Base-by-base conservation (phyloP, 345 rosid genomes). In the Anastatica hierochuntica region DNA sequence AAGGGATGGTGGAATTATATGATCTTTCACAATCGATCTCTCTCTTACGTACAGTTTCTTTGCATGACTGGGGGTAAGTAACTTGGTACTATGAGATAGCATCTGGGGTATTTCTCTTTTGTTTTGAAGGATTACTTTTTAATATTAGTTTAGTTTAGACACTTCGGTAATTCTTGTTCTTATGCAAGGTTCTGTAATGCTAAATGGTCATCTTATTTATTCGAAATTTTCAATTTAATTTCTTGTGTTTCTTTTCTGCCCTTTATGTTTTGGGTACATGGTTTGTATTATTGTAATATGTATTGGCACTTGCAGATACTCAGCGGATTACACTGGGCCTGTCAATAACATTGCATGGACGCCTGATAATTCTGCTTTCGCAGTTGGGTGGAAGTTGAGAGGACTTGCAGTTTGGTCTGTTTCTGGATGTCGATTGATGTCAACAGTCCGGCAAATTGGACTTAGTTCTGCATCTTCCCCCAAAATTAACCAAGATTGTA, bases 391-490 rank as follows among this genome's bases (percentile, higher is more conserved):
- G 98, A 92, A 83, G 73, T 72, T 69, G 63, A 83, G 97, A 78
- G 98, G 98, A 41, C 88, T 88, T 62, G 68, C 95, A 20, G 98
- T 88, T 58, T 92, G 98, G 98, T 92, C 98, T 20, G 80, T 92
- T 9, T 88, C 98, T 58, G 98, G 98, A 43, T 92, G 96, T 74
- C 83, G 98, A 49, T 76, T 92, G 52, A 92, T 92, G 98, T 92
- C 97, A 43, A 92, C 98, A 16, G 74, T 92, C 61, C 94, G 97
- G 54, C 98, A 92, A 76, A 72, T 81, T 72, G 90, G 96, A 63
- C 70, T 85, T 63, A 76, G 76, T 72, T 84, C 95, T 76, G 75
- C 69, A 43, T 81, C 97, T 60, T 84, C 98, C 59, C 96, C 96
- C 15, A 60, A 60, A 54, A 70, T 67, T 42, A 88, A 83, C 79